Evolutionary conservation across 257 asterid genomes (phyloP).

Genomic region (Solanum chmielewskii): DNA sequence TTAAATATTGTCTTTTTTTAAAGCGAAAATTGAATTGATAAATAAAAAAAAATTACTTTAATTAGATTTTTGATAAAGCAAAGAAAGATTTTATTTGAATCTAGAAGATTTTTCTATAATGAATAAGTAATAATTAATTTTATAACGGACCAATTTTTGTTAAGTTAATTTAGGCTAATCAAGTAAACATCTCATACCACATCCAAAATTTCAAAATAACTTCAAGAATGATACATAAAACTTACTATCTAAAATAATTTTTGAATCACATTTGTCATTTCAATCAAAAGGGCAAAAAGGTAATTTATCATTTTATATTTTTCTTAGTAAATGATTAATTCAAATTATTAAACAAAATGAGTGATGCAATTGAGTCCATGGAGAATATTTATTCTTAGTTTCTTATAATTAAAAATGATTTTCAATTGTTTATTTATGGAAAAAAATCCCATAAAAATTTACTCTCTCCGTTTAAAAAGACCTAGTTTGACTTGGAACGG

Average conservation of each 20-base stretch:
- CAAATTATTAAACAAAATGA: not conserved
- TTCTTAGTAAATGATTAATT: not conserved
- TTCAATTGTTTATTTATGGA: not conserved
- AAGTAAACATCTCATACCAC: not conserved
- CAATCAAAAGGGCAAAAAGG: not conserved
- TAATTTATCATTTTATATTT: not conserved
- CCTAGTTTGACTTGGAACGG: too few relatives aligned
- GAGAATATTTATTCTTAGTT: not conserved
- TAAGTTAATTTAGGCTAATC: not conserved
- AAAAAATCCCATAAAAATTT: not conserved
- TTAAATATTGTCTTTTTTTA: too few relatives aligned
- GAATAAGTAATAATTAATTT: too few relatives aligned
- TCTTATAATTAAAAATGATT: not conserved
- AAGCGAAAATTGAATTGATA: fast-evolving
- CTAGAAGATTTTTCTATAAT: not conserved
- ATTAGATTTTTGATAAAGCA: too few relatives aligned
- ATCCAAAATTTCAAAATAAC: too few relatives aligned
- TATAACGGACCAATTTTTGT: too few relatives aligned
- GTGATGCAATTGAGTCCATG: not conserved
- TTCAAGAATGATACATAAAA: not conserved
- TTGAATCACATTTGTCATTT: not conserved
- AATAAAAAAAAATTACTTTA: too few relatives aligned
- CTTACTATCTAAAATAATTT: too few relatives aligned
- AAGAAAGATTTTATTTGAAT: too few relatives aligned
- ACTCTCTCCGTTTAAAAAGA: too few relatives aligned